These are phyloP conservation scores for Globisporangium splendens DNA, from an alignment of 352 stramenopile species.

Conservation along the genomic window DNA sequence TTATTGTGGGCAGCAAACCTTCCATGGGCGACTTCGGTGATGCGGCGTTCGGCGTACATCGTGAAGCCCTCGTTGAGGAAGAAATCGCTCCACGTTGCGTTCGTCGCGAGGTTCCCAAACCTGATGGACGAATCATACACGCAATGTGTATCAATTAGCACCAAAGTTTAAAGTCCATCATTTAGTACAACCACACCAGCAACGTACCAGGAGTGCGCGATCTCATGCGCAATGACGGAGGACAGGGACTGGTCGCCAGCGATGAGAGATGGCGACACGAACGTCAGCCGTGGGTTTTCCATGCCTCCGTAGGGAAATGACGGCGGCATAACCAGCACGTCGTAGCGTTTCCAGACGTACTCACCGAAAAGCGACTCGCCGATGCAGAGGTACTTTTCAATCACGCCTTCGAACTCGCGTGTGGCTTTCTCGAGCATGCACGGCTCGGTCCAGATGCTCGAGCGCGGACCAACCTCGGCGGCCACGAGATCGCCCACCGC, in stretches of 20 bases:
- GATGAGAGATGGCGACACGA: slow-evolving; percentile 73
- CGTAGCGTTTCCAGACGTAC: slow-evolving; percentile 86
- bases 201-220: slow-evolving; percentile 74
- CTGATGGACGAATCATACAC: slow-evolving; percentile 15
- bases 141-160: no score
- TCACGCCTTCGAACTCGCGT: slow-evolving; percentile 69
- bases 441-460: slow-evolving; percentile 78
- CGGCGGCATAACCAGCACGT: slow-evolving; percentile 80
- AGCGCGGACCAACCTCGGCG: slow-evolving; percentile 60
- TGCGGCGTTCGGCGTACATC: slow-evolving; percentile 79
- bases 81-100: slow-evolving; percentile 84
- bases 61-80: slow-evolving; percentile 89
- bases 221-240: slow-evolving; percentile 77
- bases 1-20: slow-evolving; percentile 26
- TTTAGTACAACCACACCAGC: background rate
- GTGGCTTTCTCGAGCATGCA: slow-evolving; percentile 74
- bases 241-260: slow-evolving; percentile 76
- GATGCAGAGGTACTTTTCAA: slow-evolving; percentile 70
- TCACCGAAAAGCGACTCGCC: slow-evolving; percentile 74
- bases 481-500: slow-evolving; percentile 73
- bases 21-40: slow-evolving; percentile 62
- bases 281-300: slow-evolving; percentile 94
- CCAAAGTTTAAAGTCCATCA: no score
- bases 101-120: slow-evolving; percentile 84
- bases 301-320: slow-evolving; percentile 98